These are phyloP conservation scores for Backusella parvicylindrica DNA, from an alignment of 192 early-diverging fungal genomes.

Conservation along the genomic window DNA sequence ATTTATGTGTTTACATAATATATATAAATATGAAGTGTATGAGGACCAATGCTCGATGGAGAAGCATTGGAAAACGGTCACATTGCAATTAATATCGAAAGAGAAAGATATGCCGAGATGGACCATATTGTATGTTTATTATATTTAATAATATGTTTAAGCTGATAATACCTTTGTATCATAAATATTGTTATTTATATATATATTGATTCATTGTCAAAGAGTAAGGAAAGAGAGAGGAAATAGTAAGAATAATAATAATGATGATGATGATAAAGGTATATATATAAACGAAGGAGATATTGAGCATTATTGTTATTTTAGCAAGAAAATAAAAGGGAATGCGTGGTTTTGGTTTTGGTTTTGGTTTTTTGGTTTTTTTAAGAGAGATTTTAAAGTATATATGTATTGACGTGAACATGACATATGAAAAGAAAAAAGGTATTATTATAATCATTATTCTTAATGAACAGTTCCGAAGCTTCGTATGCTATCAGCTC, in stretches of 20 bases:
- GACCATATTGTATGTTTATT: background rate
- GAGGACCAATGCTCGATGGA: background rate
- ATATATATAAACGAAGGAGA: background rate
- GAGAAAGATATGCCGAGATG: background rate
- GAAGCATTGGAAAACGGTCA: background rate
- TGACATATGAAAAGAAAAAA: background rate
- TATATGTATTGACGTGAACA: background rate
- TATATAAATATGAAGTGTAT: no score
- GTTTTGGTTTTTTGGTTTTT: background rate
- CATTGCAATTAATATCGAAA: background rate
- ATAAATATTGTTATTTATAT: background rate
- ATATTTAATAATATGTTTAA: background rate
- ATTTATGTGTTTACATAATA: no score
- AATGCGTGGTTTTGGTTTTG: background rate
- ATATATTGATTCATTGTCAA: background rate
- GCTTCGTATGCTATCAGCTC: conserved; percentile 18
- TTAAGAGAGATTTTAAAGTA: no score
- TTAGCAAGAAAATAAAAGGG: background rate
- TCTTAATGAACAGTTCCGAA: conserved; percentile 19
- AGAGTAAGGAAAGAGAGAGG: background rate
- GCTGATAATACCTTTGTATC: background rate
- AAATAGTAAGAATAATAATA: no score
- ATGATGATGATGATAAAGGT: background rate
- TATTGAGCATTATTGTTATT: background rate
- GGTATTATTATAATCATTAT: background rate